Evolutionary conservation across 768 basidiomycete genomes (phyloP).

Genomic region (Rhizopogon rudus): DNA sequence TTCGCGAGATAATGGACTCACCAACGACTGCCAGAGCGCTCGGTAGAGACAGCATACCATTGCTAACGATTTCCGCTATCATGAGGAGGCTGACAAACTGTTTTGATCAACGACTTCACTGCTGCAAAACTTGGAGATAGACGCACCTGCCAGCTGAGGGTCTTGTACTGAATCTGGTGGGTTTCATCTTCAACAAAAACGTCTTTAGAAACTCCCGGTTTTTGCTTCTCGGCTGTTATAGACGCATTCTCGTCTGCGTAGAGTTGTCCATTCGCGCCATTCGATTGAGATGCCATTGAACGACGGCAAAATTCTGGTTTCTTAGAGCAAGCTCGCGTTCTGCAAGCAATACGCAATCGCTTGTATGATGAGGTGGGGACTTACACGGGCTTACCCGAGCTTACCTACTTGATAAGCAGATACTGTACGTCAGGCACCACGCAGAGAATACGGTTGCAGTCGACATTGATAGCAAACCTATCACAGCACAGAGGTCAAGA

Average conservation of each 20-base stretch:
- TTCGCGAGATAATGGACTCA: conserved; percentile 13
- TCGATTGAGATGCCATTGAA: background rate
- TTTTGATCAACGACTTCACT: background rate
- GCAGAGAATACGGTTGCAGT: background rate
- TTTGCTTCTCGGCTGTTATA: background rate
- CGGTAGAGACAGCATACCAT: conserved; percentile 51
- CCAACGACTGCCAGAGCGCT: conserved; percentile 48
- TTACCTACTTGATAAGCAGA: background rate
- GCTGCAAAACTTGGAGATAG: background rate
- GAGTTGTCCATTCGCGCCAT: background rate
- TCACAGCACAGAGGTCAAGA: background rate
- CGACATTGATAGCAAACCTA: background rate
- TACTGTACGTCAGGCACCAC: background rate
- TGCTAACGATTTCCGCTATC: conserved; percentile 55
- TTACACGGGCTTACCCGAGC: background rate
- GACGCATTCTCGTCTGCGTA: background rate
- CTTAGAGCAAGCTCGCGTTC: background rate
- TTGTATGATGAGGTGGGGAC: background rate
- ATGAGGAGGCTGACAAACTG: conserved; percentile 47
- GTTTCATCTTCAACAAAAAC: conserved; percentile 41
- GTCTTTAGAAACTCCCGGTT: conserved; percentile 16
- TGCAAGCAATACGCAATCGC: background rate
- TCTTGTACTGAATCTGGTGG: conserved; percentile 48
- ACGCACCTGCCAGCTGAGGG: conserved; percentile 45
- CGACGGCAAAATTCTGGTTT: background rate